These are phyloP conservation scores for Colletotrichum siamense DNA, from an alignment of 2,329 filamentous ascomycete genomes.

Conservation along the genomic window DNA sequence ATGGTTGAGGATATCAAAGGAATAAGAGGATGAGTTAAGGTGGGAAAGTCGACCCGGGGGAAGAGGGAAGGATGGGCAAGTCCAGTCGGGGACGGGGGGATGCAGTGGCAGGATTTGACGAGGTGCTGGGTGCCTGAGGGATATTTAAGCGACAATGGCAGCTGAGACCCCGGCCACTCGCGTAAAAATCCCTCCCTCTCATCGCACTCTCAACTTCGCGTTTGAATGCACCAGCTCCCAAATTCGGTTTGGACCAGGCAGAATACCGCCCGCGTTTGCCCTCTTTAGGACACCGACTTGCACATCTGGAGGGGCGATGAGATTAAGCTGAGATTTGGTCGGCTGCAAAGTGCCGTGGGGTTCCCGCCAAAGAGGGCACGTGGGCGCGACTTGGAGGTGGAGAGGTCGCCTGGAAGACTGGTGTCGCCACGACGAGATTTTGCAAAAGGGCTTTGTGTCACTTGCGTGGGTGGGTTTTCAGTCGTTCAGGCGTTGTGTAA, in stretches of 20 bases:
- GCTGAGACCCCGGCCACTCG: background rate
- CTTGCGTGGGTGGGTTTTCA: background rate
- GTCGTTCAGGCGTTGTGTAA: background rate
- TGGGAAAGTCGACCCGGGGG: conserved; percentile 12
- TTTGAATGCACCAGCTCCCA: background rate
- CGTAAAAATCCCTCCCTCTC: background rate
- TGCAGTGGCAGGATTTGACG: background rate
- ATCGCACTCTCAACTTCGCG: background rate
- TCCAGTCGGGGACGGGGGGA: background rate
- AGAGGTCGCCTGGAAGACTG: background rate
- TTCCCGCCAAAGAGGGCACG: background rate
- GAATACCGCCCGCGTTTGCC: background rate
- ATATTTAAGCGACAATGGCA: conserved; percentile 9
- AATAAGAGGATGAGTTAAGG: background rate
- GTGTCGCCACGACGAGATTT: background rate
- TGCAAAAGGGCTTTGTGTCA: background rate
- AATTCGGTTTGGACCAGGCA: background rate
- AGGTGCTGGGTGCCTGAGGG: background rate
- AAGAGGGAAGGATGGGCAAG: background rate
- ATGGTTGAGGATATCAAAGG: background rate
- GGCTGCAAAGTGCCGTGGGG: background rate
- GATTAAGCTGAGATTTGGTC: background rate
- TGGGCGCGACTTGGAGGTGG: background rate
- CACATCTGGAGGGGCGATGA: background rate
- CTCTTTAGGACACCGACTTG: background rate